Evolutionary conservation across 306 rosid genomes (phyloP).

Genomic region (Casuarina glauca): DNA sequence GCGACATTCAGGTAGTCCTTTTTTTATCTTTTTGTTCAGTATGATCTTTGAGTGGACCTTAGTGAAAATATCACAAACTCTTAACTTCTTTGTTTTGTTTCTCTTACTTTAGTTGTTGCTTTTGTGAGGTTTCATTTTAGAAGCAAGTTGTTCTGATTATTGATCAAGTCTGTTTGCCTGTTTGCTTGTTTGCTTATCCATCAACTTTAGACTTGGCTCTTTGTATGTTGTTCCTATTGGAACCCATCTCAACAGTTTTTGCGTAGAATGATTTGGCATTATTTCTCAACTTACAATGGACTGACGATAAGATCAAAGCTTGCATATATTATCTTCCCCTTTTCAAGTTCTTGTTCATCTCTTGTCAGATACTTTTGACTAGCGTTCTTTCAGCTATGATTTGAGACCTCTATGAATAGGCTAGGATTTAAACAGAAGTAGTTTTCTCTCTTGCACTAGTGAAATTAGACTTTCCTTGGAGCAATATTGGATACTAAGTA

Average conservation of each 20-base stretch:
- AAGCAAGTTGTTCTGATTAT: conserved; percentile 1
- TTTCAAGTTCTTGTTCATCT: background rate
- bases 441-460: conserved; percentile 4
- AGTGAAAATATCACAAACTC: background rate
- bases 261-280: background rate
- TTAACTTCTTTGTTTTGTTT: background rate
- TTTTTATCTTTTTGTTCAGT: background rate
- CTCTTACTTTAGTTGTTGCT: background rate
- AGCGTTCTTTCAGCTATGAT: background rate
- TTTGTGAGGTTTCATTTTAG: background rate
- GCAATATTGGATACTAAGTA: background rate
- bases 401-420: background rate
- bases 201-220: background rate
- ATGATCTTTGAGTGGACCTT: conserved; percentile 11
- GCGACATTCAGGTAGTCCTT: conserved; percentile 79
- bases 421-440: background rate
- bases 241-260: background rate
- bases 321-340: background rate
- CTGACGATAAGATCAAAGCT: background rate
- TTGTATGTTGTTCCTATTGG: background rate
- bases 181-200: background rate
- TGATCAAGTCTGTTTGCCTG: background rate
- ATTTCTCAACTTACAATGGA: background rate
- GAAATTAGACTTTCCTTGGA: background rate
- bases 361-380: background rate